Evolutionary conservation across 805 yeast species (phyloP).

Genomic region (Zygotorulaspora florentina): DNA sequence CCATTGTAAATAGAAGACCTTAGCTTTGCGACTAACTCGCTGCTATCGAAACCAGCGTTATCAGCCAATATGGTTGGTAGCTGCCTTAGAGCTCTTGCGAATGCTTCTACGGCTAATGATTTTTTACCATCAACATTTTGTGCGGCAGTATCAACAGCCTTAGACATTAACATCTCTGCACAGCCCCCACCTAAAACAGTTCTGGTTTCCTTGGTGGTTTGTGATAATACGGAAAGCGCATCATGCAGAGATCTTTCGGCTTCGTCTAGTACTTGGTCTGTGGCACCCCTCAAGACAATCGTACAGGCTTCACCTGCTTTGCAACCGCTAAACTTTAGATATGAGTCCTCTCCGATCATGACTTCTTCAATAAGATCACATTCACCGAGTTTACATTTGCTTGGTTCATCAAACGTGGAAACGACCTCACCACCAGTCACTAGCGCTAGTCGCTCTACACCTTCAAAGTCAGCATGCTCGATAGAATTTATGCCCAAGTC

Average conservation of each 20-base stretch:
- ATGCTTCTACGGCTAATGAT: constrained; percentile 89
- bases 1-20: constrained; percentile 86
- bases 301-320: constrained; percentile 96
- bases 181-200: constrained; percentile 95
- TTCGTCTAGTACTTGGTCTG: constrained; percentile 93
- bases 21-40: constrained; percentile 84
- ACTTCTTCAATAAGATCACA: constrained; percentile 90
- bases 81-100: constrained; percentile 90
- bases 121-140: constrained; percentile 91
- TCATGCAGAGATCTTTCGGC: constrained; percentile 96
- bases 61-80: constrained; percentile 94
- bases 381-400: constrained; percentile 75
- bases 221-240: constrained; percentile 91
- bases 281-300: constrained; percentile 92
- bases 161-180: constrained; percentile 93
- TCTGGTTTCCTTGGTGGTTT: constrained; percentile 87
- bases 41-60: constrained; percentile 94
- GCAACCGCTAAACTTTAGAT: constrained; percentile 92
- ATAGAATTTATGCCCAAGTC: constrained; percentile 85
- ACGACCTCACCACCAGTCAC: constrained; percentile 99
- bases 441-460: constrained; percentile 91
- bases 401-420: constrained; percentile 92
- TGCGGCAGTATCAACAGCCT: constrained; percentile 90
- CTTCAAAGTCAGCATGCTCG: constrained; percentile 98
- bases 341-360: constrained; percentile 86